Base-by-base conservation (phyloP, 768 basidiomycete genomes). In the Crepidotus variabilis region DNA sequence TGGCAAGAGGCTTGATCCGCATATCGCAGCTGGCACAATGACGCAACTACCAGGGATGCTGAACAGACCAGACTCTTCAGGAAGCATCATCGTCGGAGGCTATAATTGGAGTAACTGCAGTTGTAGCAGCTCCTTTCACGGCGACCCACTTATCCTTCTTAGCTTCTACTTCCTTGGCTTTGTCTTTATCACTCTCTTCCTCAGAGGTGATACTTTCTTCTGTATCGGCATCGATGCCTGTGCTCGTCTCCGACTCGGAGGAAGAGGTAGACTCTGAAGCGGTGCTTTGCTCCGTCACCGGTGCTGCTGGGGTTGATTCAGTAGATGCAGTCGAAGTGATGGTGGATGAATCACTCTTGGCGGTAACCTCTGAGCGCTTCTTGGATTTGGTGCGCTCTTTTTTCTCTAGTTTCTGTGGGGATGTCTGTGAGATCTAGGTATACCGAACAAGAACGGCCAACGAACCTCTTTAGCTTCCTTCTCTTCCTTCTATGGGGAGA, bases 121-220 rank as follows among this genome's bases (percentile, higher is more conserved):
- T 33, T 22, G 67, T 50, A 46, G 58, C 54, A 51, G 21, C 67
- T 59, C 57, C 78, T 69, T 89, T 87, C 67, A 92, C 84, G 18
- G 87, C 75, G 50, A 91, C 82, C 90, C 90, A 92, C 67, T 87
- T 89, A 65, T 91, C 88, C 67, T 79, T 81, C 63, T 71, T 69
- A 47, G 61, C 69, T 39, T 75, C 71, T 28, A 65, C 71, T 47
- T 67, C 68, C 20, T 59, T 63, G 54, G 64, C 68, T 46, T 65
- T 68, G 18, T 66, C 61, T 63, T 80, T 81, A 39, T 84, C 80
- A 20, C 67, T 65, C 64, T 89, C 88, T 53, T 88, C 87, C 63
- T 90, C 89, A 33, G 87, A 88, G 2, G 87, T 86, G 60, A 87
- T 73, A 64, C 87, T 88, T 65, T 86, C 87, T 69, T 91, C 89